Evolutionary conservation across 2,329 filamentous ascomycete species (phyloP).

Genomic region (Calonectria crousiana): DNA sequence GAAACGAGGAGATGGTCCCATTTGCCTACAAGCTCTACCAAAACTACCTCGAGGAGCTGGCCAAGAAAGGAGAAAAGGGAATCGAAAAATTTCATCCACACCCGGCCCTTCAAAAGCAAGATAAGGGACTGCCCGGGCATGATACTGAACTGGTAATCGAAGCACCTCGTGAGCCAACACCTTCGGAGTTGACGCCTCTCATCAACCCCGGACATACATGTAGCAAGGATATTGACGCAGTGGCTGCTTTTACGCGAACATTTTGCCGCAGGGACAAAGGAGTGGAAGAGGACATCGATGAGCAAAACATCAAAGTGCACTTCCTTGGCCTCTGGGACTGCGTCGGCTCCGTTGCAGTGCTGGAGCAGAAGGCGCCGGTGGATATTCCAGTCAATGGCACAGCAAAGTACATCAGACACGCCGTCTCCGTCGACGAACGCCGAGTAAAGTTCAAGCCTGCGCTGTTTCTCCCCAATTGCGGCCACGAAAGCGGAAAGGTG

Average conservation of each 20-base stretch:
- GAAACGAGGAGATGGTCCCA: slow-evolving; percentile 63
- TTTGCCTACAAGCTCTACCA: slow-evolving; percentile 59
- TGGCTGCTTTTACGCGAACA: background rate
- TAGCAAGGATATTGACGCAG: background rate
- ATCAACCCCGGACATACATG: background rate
- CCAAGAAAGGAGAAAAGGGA: slow-evolving; percentile 45
- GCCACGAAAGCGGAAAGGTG: background rate
- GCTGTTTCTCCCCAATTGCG: background rate
- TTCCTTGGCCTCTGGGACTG: background rate
- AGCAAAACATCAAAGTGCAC: background rate
- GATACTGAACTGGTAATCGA: background rate
- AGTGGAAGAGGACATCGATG: background rate
- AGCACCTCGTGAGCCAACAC: background rate
- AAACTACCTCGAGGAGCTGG: slow-evolving; percentile 46
- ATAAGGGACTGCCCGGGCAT: background rate
- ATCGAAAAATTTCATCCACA: background rate
- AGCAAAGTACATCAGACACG: background rate
- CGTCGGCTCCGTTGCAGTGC: background rate
- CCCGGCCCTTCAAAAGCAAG: background rate
- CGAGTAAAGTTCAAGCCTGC: background rate
- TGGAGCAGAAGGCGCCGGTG: background rate
- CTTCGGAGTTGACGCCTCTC: background rate
- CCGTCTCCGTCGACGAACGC: background rate
- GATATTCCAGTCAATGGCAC: background rate
- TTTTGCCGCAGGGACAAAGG: background rate